Base-by-base conservation (phyloP, 108 stramenopile genomes). In the Pseudonitzschia pungens region DNA sequence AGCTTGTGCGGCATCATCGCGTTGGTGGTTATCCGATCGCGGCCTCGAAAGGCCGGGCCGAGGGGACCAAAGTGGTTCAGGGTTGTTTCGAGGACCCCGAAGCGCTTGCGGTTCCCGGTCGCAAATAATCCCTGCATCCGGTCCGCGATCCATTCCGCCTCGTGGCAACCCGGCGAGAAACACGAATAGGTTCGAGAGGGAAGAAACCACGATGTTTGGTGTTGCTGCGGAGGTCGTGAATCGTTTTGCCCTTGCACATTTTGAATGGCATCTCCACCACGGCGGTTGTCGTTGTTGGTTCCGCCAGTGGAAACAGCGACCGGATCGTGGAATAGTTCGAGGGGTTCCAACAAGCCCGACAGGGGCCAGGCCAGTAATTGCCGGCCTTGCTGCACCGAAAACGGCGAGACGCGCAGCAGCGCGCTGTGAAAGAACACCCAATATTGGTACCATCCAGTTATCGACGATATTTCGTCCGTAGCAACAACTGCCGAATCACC, bases 31-130 rank as follows among this genome's bases (percentile, higher is more conserved):
- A 79, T 55, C n/a, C 53, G 29, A 70, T 83, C 82, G 6, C 82
- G 65, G 3, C 82, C 82, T 18, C 82, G 78, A 70, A 83, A 83
- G 41, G 77, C 56, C 15, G 77, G 77, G 14, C 82, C 82, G 21
- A 83, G 51, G 14, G 67, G 75, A 36, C 82, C 82, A 53, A 83
- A 83, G 40, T 69, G 42, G 68, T 79, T 68, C 33, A 69, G 15
- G 4, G 57, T 62, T 18, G 65, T 73, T 43, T 56, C 28, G 22
- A 67, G 24, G 7, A 16, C 0, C 0, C 51, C 52, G 68, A 68
- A 29, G 64, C 29, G 50, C 7, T 24, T 22, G 42, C 6, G 68
- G 24, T 28, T 10, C 11, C 22, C 24, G 18, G 16, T 33, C 40
- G 10, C 42, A 42, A 76, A 76, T 4, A 57, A 55, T 75, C 16